Evolutionary conservation across 139 green algal species (phyloP).

Genomic region (Auxenochlorella protothecoides): DNA sequence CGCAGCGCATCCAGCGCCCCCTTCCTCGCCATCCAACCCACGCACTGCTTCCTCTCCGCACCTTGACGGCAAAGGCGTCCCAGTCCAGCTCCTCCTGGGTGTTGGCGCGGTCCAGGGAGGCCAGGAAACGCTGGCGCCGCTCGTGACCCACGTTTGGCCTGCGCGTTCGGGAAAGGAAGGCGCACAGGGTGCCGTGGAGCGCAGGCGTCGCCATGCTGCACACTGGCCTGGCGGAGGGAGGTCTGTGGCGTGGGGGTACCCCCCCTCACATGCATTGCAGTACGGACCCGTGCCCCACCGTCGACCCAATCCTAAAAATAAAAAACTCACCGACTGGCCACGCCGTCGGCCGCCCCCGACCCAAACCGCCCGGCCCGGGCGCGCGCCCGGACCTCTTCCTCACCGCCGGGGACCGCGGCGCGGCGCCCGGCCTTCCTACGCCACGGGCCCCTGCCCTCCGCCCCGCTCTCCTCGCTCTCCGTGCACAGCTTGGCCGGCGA

Average conservation of each 20-base stretch:
- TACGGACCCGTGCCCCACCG: background rate
- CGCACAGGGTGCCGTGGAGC: background rate
- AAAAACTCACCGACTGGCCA: too few species aligned
- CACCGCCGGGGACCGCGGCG: too few species aligned
- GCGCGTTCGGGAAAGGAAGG: background rate
- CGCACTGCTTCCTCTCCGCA: background rate
- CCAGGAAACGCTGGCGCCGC: slow-evolving; percentile 4
- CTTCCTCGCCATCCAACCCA: too few species aligned
- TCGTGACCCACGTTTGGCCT: background rate
- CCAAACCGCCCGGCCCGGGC: too few species aligned
- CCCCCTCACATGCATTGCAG: background rate
- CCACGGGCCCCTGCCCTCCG: too few species aligned
- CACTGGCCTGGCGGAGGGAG: background rate
- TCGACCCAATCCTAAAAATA: too few species aligned
- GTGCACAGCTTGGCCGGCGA: too few species aligned
- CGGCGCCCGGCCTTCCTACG: too few species aligned
- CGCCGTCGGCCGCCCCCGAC: too few species aligned
- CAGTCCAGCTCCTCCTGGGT: slow-evolving; percentile 25
- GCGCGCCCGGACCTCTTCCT: too few species aligned
- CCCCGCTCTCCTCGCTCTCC: too few species aligned
- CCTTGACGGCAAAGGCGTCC: slow-evolving; percentile 29
- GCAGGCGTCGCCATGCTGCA: background rate
- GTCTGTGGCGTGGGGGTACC: too few species aligned
- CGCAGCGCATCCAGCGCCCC: background rate
- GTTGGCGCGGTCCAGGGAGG: slow-evolving; percentile 6